Percentiles rank a stretch among this genome's conserved stretches.
phyloP scores from a whole-genome alignment of 805 yeast genomes.

The Wickerhamomyces subpelliculosus region DNA sequence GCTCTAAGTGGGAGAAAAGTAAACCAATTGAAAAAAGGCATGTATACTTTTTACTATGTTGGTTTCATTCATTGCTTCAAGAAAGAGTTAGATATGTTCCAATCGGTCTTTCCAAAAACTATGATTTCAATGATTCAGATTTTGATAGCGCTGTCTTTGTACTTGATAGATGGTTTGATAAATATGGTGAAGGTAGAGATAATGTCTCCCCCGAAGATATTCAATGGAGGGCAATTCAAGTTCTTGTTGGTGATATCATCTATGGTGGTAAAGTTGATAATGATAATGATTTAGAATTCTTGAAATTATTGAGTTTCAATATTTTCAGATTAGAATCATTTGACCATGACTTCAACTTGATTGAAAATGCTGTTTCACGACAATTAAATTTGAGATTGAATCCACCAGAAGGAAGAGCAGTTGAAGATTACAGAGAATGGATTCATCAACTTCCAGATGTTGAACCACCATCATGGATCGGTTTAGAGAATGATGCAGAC shows the following conservation, averaged over 20 bases:
- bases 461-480: conserved; percentile 49
- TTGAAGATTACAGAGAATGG: conserved; percentile 39
- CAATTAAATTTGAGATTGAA: conserved; percentile 15
- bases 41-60: conserved; percentile 47
- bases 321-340: conserved; percentile 36
- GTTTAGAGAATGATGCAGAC: conserved; percentile 38
- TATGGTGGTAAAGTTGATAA: conserved; percentile 61
- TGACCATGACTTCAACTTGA: conserved; percentile 34
- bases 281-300: conserved; percentile 30
- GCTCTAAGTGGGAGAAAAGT: conserved; percentile 9
- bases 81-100: conserved; percentile 58
- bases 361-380: conserved; percentile 21
- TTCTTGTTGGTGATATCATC: conserved; percentile 44
- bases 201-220: conserved; percentile 39
- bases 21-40: conserved; percentile 39
- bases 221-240: conserved; percentile 48
- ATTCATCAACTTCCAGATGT: conserved; percentile 43
- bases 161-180: conserved; percentile 35
- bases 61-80: conserved; percentile 63
- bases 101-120: conserved; percentile 49
- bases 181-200: conserved; percentile 13
- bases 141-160: conserved; percentile 41
- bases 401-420: conserved; percentile 41
- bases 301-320: conserved; percentile 27
- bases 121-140: conserved; percentile 76